Percentiles rank a stretch among this genome's conserved stretches.
These are phyloP conservation scores for Pouteria glomerata DNA, from an alignment of 148 eudicot genomes.

Conservation along the genomic window DNA sequence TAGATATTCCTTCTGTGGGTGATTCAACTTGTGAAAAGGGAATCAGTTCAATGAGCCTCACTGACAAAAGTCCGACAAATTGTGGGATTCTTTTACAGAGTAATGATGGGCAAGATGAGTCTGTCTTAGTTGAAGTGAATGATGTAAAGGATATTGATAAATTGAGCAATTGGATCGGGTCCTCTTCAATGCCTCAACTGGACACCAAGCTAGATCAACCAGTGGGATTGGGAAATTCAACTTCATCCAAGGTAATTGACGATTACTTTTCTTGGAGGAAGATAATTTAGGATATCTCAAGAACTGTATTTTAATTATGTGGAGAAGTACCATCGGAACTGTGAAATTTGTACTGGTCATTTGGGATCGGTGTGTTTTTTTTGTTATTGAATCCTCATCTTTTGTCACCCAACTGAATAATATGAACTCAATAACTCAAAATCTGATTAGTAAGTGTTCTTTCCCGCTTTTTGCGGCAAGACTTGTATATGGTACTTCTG, in stretches of 20 bases:
- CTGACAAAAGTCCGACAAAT: conserved; percentile 24
- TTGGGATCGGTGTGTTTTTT: neutral
- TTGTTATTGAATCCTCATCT: neutral
- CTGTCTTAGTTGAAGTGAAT: conserved; percentile 17
- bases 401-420: neutral
- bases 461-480: neutral
- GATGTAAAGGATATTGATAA: conserved; percentile 30
- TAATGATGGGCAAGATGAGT: conserved; percentile 17
- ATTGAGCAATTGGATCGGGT: conserved; percentile 33
- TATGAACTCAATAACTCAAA: conserved; percentile 5
- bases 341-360: neutral
- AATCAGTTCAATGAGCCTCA: conserved; percentile 52
- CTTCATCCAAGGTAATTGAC: conserved; percentile 64
- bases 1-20: conserved; percentile 33
- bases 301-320: neutral
- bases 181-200: conserved; percentile 33
- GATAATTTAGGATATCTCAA: neutral
- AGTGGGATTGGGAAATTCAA: conserved; percentile 26
- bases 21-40: conserved; percentile 64
- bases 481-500: neutral
- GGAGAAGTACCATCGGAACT: conserved; percentile 4
- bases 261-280: conserved; percentile 13
- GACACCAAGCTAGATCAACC: conserved; percentile 28
- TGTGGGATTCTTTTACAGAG: conserved; percentile 16
- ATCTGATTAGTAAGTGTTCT: neutral